Conservation (phyloP, 2,329 filamentous ascomycete species). For the Stachybotrys echinatus region DNA sequence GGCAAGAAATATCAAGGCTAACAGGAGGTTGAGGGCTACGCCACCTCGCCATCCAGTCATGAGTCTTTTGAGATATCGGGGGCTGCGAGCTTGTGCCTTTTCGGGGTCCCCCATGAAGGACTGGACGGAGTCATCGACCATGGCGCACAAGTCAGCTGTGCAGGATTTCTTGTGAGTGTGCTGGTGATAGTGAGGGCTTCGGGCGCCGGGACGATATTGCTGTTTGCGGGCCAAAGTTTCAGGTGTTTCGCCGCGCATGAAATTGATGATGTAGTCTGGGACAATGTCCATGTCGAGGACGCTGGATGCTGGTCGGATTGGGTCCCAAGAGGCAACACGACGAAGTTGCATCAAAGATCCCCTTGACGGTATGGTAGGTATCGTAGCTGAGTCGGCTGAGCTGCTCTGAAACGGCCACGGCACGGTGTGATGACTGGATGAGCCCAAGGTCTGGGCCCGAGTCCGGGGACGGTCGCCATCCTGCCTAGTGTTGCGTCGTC, state of each 20-base stretch:
- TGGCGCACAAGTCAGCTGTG: slow-evolving; percentile 4
- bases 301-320: slow-evolving; percentile 21
- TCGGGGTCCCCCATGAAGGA: not conserved
- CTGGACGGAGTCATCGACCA: not conserved
- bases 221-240: slow-evolving; percentile 43
- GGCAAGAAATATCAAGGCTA: slow-evolving; percentile 32
- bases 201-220: slow-evolving; percentile 24
- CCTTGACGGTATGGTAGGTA: slow-evolving; percentile 14
- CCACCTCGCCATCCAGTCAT: slow-evolving; percentile 43
- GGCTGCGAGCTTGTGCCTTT: slow-evolving; percentile 9
- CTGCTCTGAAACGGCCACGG: slow-evolving; percentile 21
- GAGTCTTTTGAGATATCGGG: slow-evolving; percentile 16
- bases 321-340: slow-evolving; percentile 11
- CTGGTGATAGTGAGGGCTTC: slow-evolving; percentile 19
- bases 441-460: not conserved
- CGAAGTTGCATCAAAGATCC: slow-evolving; percentile 12
- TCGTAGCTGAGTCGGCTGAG: slow-evolving; percentile 15
- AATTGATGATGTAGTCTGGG: slow-evolving; percentile 52
- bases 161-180: slow-evolving; percentile 7
- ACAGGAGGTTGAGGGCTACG: slow-evolving; percentile 35
- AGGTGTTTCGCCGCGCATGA: slow-evolving; percentile 49
- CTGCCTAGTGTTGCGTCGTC: not conserved
- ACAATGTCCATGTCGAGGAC: slow-evolving; percentile 39
- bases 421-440: not conserved
- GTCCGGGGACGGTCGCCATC: not conserved